These are phyloP conservation scores for Fusarium veterinarium DNA, from an alignment of 2,329 filamentous ascomycete species.

Conservation along the genomic window DNA sequence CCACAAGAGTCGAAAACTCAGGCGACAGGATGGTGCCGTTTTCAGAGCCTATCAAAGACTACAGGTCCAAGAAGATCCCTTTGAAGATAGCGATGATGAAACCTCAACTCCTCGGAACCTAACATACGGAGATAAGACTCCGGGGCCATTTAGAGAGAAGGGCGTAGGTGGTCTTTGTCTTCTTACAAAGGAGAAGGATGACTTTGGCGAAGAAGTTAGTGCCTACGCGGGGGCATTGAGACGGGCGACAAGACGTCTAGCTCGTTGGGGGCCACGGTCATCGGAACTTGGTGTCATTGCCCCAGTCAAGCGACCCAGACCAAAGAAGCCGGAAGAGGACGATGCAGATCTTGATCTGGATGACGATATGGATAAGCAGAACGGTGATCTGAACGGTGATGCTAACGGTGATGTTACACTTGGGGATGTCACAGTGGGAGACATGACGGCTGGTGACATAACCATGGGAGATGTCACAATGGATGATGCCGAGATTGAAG, in stretches of 20 bases:
- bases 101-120: slow-evolving; percentile 53
- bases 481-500: slow-evolving; percentile 66
- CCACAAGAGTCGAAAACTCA: slow-evolving; percentile 69
- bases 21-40: slow-evolving; percentile 74
- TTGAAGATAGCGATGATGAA: slow-evolving; percentile 73
- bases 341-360: slow-evolving; percentile 45
- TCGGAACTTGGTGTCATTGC: slow-evolving; percentile 59
- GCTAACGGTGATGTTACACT: slow-evolving; percentile 57
- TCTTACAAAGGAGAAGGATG: slow-evolving; percentile 71
- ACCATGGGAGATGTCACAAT: slow-evolving; percentile 57
- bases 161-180: slow-evolving; percentile 74
- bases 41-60: slow-evolving; percentile 74
- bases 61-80: slow-evolving; percentile 64
- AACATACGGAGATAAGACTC: slow-evolving; percentile 45
- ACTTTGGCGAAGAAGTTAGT: slow-evolving; percentile 80
- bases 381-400: slow-evolving; percentile 32
- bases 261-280: slow-evolving; percentile 71
- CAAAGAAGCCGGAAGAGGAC: slow-evolving; percentile 42
- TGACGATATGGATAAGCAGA: slow-evolving; percentile 40
- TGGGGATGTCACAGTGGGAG: slow-evolving; percentile 47
- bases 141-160: slow-evolving; percentile 62
- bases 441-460: slow-evolving; percentile 48
- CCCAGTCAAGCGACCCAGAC: slow-evolving; percentile 56
- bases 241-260: slow-evolving; percentile 72
- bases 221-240: slow-evolving; percentile 74